phyloP scores from a whole-genome alignment of 73 alveolate genomes.

The Paramecium sexaurelia region DNA sequence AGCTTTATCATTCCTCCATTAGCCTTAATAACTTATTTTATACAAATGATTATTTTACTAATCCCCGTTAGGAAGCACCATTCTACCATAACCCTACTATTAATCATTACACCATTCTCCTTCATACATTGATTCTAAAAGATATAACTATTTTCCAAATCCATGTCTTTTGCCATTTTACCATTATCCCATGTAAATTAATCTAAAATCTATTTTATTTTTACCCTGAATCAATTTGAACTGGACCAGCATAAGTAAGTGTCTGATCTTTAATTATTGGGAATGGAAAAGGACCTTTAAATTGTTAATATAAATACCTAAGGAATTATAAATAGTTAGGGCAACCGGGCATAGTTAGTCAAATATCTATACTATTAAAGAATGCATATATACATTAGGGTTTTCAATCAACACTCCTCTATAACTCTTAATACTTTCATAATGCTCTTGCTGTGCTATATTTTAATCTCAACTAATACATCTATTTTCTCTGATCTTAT shows the following conservation, averaged over 20 bases:
- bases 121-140: conserved; percentile 38
- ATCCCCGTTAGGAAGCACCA: conserved; percentile 65
- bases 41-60: conserved; percentile 16
- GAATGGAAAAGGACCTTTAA: conserved; percentile 39
- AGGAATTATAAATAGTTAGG: background rate
- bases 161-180: conserved; percentile 64
- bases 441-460: conserved; percentile 40
- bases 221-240: conserved; percentile 9
- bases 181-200: conserved; percentile 40
- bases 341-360: background rate
- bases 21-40: conserved; percentile 67
- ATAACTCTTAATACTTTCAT: conserved; percentile 7
- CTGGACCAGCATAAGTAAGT: conserved; percentile 29
- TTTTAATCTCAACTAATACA: conserved; percentile 26
- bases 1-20: conserved; percentile 67
- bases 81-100: conserved; percentile 61
- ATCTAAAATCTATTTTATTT: background rate
- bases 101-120: conserved; percentile 65
- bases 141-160: conserved; percentile 23
- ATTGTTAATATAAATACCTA: background rate
- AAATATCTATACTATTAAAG: conserved; percentile 42
- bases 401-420: background rate
- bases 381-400: background rate
- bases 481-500: conserved; percentile 21
- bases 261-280: conserved; percentile 20